A percentile compares a stretch with the other conserved stretches of the same genome.
phyloP scores from a whole-genome alignment of 2,329 filamentous ascomycete genomes.

The Ambrosiella cleistominuta region DNA sequence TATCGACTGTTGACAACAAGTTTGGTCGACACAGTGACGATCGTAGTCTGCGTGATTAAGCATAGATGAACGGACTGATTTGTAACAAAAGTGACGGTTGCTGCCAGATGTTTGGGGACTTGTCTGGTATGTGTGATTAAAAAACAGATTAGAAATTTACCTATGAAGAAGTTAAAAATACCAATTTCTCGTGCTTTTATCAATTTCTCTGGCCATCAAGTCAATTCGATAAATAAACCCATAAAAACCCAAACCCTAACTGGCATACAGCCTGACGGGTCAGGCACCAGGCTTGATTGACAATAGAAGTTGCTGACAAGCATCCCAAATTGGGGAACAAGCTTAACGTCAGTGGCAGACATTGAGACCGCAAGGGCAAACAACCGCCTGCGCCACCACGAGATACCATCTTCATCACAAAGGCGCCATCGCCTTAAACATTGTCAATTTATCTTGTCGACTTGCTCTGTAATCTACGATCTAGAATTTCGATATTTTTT shows the following conservation, averaged over 20 bases:
- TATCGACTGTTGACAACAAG: no score
- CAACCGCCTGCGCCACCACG: not conserved
- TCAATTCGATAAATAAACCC: not conserved
- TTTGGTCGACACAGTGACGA: no score
- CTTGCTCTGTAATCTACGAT: no score
- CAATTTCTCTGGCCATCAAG: not conserved
- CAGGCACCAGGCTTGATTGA: not conserved
- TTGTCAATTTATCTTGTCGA: not conserved
- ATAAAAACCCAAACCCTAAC: not conserved
- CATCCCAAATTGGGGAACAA: not conserved
- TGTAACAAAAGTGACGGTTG: no score
- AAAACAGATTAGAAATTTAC: no score
- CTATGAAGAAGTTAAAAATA: no score
- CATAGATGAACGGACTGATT: no score
- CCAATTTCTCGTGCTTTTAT: no score
- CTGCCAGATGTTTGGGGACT: no score
- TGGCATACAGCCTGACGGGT: not conserved
- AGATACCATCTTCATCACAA: not conserved
- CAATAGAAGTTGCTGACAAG: not conserved
- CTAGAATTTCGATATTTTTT: not conserved
- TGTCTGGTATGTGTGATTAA: no score
- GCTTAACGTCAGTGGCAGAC: not conserved
- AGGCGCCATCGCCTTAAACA: not conserved
- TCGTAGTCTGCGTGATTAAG: no score
- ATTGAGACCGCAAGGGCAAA: not conserved